These are phyloP conservation scores for Daldinia decipiens DNA, from an alignment of 495 filamentous ascomycete species.

Conservation along the genomic window DNA sequence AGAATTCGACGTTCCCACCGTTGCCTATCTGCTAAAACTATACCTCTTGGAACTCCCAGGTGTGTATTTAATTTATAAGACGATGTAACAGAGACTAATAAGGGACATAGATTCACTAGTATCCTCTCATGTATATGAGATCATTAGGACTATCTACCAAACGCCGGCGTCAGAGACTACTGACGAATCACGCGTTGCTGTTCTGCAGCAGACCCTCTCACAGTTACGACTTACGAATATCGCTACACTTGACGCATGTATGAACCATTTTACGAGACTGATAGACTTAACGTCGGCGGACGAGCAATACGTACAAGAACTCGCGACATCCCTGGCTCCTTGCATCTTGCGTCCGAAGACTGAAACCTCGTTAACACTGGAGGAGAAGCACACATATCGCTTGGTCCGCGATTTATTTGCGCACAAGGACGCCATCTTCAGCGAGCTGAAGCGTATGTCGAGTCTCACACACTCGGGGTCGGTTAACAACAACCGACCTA, in stretches of 20 bases:
- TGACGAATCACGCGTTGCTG: constrained; percentile 79
- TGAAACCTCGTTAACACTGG: constrained; percentile 90
- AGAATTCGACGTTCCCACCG: constrained; percentile 90
- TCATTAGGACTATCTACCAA: constrained; percentile 95
- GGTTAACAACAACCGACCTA: constrained; percentile 69
- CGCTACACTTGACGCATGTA: constrained; percentile 95
- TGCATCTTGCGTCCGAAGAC: constrained; percentile 87
- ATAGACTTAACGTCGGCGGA: constrained; percentile 97
- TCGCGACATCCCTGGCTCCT: constrained; percentile 82
- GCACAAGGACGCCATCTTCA: constrained; percentile 94
- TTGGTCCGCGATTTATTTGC: constrained; percentile 92
- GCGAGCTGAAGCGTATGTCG: constrained; percentile 91
- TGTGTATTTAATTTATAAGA: constrained; percentile 54
- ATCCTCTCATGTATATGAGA: constrained; percentile 98
- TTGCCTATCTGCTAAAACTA: constrained; percentile 92
- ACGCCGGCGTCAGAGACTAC: constrained; percentile 77
- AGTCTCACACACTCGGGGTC: constrained; percentile 68
- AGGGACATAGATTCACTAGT: constrained; percentile 83
- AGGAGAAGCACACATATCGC: constrained; percentile 92
- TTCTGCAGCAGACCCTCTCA: constrained; percentile 94
- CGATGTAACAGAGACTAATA: constrained; percentile 29
- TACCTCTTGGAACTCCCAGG: constrained; percentile 96
- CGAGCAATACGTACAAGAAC: constrained; percentile 79
- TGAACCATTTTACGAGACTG: constrained; percentile 96
- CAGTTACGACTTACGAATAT: constrained; percentile 97